Evolutionary conservation across 1,284 basidiomycete genomes (phyloP), one percentile per base, ranked within the genome.

Genomic region (Pholiota adiposa): DNA sequence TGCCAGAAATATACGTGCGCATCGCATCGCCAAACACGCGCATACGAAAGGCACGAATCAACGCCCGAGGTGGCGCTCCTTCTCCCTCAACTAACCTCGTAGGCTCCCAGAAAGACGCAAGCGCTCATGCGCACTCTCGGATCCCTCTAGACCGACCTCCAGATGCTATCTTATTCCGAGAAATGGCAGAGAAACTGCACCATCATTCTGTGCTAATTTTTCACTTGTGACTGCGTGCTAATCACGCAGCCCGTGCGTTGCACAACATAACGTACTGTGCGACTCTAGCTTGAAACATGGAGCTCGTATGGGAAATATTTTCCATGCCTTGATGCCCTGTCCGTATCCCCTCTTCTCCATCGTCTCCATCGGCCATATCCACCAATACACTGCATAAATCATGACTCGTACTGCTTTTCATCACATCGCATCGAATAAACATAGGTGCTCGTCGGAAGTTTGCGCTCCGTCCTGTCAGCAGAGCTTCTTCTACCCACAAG

Each of bases 281-380:
- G 34, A 21, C 41, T 7, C 19, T 31, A 48, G 49, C 52, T 33
- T 59, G 61, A 62, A 62, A 62, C 61, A 36, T 44, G 61, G 46
- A 52, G 27, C 51, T 57, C 40, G 29, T 54, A 44, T 25, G 34
- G 55, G 51, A 50, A 52, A 46, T 46, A 51, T 59, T 54, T 61
- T 4, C 62, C 60, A 64, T 64, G 60, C 51, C 46, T 58, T 40
- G 51, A 62, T 56, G 44, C 50, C 36, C 34, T 49, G 21, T n/a
- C 23, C 9, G 34, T 38, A 56, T 23, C 50, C n/a, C 44, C n/a
- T n/a, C n/a, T n/a, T n/a, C n/a, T n/a, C n/a, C n/a, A n/a, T 16
- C 8, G 25, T 11, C 23, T 46, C 44, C 36, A 14, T 38, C 36
- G 14, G 36, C 36, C 36, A 38, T 38, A 38, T 11, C 36, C 7